Percentiles rank a stretch among this genome's conserved stretches.
Conservation (phyloP, 331 rosid species). For the Cydonia oblonga region DNA sequence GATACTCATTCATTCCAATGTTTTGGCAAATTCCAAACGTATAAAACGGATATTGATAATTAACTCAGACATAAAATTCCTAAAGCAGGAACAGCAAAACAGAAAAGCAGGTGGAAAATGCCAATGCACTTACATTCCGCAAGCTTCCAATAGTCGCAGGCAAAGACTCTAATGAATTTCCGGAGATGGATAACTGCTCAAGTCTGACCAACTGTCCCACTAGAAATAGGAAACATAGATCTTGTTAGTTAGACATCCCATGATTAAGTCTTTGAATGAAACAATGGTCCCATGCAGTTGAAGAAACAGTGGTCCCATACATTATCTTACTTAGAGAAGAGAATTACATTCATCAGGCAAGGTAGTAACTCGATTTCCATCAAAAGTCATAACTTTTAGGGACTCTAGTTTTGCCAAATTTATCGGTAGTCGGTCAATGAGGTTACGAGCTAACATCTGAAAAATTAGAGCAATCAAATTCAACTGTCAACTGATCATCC, state of each 20-base stretch:
- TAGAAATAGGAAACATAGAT: slow-evolving; percentile 19
- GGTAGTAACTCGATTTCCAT: slow-evolving; percentile 66
- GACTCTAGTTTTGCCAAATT: slow-evolving; percentile 88
- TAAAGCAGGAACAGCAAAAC: background rate
- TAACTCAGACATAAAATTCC: background rate
- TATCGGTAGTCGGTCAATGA: slow-evolving; percentile 70
- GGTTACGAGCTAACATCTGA: slow-evolving; percentile 70
- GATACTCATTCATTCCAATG: background rate
- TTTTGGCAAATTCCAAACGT: background rate
- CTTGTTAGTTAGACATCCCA: slow-evolving; percentile 17
- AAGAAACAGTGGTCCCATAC: background rate
- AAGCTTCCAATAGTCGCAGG: slow-evolving; percentile 92
- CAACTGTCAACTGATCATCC: background rate
- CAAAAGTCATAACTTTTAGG: slow-evolving; percentile 68
- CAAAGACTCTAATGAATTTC: slow-evolving; percentile 50
- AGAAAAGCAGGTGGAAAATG: slow-evolving; percentile 12
- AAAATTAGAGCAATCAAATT: slow-evolving; percentile 10
- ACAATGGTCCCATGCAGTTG: background rate
- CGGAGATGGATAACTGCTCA: slow-evolving; percentile 72
- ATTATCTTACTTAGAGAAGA: slow-evolving; percentile 34
- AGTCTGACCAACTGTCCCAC: slow-evolving; percentile 97
- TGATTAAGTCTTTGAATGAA: slow-evolving; percentile 1
- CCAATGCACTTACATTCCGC: slow-evolving; percentile 61
- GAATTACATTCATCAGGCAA: slow-evolving; percentile 97
- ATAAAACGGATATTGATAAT: background rate